Evolutionary conservation across 2,329 filamentous ascomycete species (phyloP).

Genomic region (Ceratocystis destructans): DNA sequence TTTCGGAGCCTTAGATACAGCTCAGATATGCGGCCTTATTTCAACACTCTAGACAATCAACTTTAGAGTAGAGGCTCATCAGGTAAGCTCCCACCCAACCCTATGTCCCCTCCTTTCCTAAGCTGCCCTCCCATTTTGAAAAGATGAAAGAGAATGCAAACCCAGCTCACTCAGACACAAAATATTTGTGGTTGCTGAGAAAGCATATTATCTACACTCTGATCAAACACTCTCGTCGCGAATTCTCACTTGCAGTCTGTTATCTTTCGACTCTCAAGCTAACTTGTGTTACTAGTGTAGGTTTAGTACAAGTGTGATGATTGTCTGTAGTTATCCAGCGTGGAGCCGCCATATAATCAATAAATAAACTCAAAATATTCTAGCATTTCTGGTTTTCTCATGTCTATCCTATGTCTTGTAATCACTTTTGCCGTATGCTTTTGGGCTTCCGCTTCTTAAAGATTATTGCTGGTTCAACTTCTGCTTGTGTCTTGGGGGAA

Average conservation of each 20-base stretch:
- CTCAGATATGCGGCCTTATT: neutral
- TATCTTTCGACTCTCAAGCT: neutral
- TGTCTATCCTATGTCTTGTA: neutral
- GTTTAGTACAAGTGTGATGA: too few species aligned
- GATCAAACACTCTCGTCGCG: slow-evolving; percentile 8
- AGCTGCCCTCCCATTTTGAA: neutral
- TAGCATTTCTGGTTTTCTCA: too few species aligned
- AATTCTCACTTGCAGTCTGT: neutral
- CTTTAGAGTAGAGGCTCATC: neutral
- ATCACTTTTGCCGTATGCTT: slow-evolving; percentile 45
- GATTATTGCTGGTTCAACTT: slow-evolving; percentile 32
- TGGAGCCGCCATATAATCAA: too few species aligned
- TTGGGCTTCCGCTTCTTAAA: slow-evolving; percentile 73
- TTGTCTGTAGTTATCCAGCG: too few species aligned
- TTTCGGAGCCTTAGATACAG: too few species aligned
- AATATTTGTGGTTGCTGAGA: slow-evolving; percentile 17
- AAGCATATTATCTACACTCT: slow-evolving; percentile 19
- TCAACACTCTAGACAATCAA: neutral
- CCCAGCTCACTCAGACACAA: slow-evolving; percentile 19
- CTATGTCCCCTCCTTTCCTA: neutral
- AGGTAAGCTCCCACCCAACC: slow-evolving; percentile 10
- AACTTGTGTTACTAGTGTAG: neutral
- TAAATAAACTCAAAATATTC: too few species aligned
- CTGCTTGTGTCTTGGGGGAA: slow-evolving; percentile 18
- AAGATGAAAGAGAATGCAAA: slow-evolving; percentile 18